Evolutionary conservation across 2,329 filamentous ascomycete genomes (phyloP), one percentile per base, ranked within the genome.

Genomic region (Calonectria hongkongensis): DNA sequence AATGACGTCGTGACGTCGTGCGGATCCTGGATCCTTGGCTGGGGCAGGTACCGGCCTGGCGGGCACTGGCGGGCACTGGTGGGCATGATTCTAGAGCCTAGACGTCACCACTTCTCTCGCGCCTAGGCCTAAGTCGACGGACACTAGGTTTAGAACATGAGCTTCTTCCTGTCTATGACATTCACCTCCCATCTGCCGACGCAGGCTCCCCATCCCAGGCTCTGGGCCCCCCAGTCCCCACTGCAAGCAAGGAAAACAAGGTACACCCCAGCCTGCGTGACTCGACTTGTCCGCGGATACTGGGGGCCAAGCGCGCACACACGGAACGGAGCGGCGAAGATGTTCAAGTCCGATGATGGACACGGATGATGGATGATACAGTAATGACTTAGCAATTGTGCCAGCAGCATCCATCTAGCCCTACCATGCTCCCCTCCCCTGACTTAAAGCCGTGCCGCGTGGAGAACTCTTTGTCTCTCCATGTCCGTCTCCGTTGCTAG

Each of bases 1-100:
- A 51, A 68, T 68, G 66, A 68, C 66, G 56, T 68, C 66, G 56
- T 68, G 66, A 68, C 66, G 56, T 68, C 66, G 56, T 54, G 41
- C 58, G 58, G 41, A 33, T 45, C 66, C 51, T 27, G 56, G 39
- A 51, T 62, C 66, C 54, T 62, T 48, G 66, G 43, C 48, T n/a
- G 25, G 48, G 25, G 65, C 65, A 67, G 65, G 66, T 62, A 56
- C 66, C 66, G 43, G 54, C 54, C n/a, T 41, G 39, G 28, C 27
- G 45, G 43, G 21, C 21, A 21, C n/a, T 41, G 39, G 28, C 27
- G 45, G 43, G 21, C 21, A 21, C n/a, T 41, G 39, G 28, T 18
- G 45, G 43, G 36, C 65, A 21, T 12, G 45, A 56, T 66, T 50
- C 47, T 56, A 63, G 27, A 63, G 30, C 30, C 58, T 18, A 30